A percentile compares a stretch with the other conserved stretches of the same genome.
These are phyloP conservation scores for Urochloa ruziziensis DNA, from an alignment of 176 grass and related monocot genomes.

Conservation along the genomic window DNA sequence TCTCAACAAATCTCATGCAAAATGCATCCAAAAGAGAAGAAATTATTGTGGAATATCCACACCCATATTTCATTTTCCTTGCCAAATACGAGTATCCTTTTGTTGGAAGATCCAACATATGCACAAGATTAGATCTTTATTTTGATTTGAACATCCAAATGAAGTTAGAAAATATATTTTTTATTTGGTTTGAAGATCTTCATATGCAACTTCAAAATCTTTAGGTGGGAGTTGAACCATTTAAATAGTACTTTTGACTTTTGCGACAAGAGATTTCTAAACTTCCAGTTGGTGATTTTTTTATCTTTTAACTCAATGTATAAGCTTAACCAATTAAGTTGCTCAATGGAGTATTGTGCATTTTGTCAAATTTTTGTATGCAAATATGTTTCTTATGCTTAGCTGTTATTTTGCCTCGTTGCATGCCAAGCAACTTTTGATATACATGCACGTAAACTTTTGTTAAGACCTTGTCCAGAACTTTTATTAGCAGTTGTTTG, in stretches of 20 bases:
- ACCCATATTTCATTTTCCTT: not conserved
- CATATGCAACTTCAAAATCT: not conserved
- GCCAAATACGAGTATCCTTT: not conserved
- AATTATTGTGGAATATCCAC: not conserved
- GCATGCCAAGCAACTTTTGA: too few relatives aligned
- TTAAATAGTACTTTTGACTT: not conserved
- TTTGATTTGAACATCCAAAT: not conserved
- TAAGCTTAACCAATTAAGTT: not conserved
- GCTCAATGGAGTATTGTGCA: not conserved
- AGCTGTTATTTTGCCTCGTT: too few relatives aligned
- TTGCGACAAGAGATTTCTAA: not conserved
- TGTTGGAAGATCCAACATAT: not conserved
- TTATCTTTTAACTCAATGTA: not conserved
- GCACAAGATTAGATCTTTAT: not conserved
- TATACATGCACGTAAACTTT: too few relatives aligned
- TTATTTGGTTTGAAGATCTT: not conserved
- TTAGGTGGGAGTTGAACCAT: not conserved
- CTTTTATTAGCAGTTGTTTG: not conserved
- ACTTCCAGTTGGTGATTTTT: not conserved
- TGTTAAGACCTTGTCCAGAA: not conserved
- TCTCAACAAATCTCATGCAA: not conserved
- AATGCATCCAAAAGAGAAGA: not conserved
- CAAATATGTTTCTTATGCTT: not conserved
- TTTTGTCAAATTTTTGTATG: not conserved
- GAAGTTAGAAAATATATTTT: not conserved